Conservation (phyloP, 1,284 basidiomycete genomes). For the Gymnopus androsaceus region DNA sequence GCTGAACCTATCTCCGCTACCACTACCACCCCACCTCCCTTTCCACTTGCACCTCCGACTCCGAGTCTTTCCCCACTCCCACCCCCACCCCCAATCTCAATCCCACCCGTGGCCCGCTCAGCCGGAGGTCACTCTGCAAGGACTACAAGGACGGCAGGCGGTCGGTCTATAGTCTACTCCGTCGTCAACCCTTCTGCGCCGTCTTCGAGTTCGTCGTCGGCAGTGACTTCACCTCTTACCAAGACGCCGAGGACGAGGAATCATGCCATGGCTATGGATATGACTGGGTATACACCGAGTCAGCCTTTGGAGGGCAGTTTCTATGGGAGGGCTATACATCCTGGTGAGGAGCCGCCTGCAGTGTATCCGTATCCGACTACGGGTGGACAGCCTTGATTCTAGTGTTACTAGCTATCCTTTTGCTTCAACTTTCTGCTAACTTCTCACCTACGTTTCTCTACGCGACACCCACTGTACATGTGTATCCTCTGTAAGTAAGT, state of each 20-base stretch:
- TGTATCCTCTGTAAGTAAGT: too few species aligned
- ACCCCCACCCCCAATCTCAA: neutral
- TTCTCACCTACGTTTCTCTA: too few species aligned
- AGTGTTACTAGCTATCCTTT: too few species aligned
- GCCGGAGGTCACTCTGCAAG: slow-evolving; percentile 1
- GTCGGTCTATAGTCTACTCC: slow-evolving; percentile 2
- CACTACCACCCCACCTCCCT: too few species aligned
- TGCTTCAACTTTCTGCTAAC: too few species aligned
- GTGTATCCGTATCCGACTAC: too few species aligned
- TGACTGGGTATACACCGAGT: slow-evolving; percentile 7
- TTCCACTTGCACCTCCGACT: neutral
- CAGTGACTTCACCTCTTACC: neutral
- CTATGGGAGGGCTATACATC: slow-evolving; percentile 6
- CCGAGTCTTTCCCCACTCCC: too few species aligned
- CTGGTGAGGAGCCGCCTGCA: neutral
- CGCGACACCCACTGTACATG: too few species aligned
- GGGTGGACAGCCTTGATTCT: too few species aligned
- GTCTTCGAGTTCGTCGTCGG: neutral
- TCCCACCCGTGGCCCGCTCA: too few species aligned
- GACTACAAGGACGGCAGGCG: too few species aligned
- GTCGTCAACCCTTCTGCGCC: slow-evolving; percentile 9
- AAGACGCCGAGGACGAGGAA: too few species aligned
- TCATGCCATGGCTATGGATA: neutral
- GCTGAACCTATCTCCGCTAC: slow-evolving; percentile 3
- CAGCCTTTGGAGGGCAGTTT: neutral